Percentiles rank a stretch among this genome's conserved stretches.
Conservation (phyloP, 1,139 yeast genomes). For the Pichia terricola region DNA sequence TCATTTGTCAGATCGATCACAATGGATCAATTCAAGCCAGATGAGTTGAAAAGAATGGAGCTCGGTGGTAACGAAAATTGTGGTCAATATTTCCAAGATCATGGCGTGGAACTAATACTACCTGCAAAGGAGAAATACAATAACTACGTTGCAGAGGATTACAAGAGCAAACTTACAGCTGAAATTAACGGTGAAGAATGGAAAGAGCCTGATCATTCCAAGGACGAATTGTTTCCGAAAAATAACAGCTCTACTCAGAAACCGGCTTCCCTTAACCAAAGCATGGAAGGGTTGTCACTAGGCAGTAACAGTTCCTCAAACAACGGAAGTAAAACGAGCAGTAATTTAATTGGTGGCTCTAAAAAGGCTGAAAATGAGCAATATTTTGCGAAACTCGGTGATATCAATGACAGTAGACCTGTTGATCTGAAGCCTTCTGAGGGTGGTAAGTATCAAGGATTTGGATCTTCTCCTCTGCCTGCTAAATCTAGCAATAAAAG, state of each 20-base stretch:
- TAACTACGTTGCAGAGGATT: slow-evolving; percentile 89
- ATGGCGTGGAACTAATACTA: slow-evolving; percentile 59
- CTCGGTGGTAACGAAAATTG: slow-evolving; percentile 86
- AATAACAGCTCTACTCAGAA: background rate
- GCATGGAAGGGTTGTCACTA: slow-evolving; percentile 1
- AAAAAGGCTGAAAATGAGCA: slow-evolving; percentile 64
- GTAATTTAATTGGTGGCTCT: slow-evolving; percentile 9
- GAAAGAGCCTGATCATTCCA: slow-evolving; percentile 57
- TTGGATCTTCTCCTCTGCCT: slow-evolving; percentile 70
- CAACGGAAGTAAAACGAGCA: background rate
- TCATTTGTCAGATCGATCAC: slow-evolving; percentile 94
- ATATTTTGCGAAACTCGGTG: slow-evolving; percentile 74
- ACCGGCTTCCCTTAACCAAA: background rate
- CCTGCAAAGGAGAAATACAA: slow-evolving; percentile 74
- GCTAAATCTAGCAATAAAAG: background rate
- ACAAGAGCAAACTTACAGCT: slow-evolving; percentile 71
- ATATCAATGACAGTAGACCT: slow-evolving; percentile 63
- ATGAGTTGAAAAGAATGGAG: slow-evolving; percentile 85
- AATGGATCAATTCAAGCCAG: slow-evolving; percentile 95
- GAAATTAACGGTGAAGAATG: slow-evolving; percentile 67
- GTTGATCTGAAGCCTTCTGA: slow-evolving; percentile 81
- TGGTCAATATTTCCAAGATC: slow-evolving; percentile 51
- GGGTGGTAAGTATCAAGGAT: slow-evolving; percentile 89
- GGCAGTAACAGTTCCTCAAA: background rate
- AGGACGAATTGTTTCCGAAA: slow-evolving; percentile 33